Conservation (phyloP, 2,329 filamentous ascomycete genomes). For the Epicoccum nigrum region DNA sequence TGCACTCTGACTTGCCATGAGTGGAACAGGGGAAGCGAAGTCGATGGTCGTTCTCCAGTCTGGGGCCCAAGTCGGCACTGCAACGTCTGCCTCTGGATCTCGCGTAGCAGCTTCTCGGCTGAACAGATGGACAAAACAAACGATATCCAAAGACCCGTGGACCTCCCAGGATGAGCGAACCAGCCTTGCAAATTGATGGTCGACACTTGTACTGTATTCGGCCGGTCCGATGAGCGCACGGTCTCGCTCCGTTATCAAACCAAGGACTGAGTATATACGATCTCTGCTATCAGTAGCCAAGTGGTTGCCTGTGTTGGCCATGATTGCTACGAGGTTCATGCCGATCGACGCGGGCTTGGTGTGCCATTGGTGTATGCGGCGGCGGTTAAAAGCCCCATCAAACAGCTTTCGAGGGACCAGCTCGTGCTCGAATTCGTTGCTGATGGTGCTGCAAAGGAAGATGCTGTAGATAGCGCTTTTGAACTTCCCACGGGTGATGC, state of each 20-base stretch:
- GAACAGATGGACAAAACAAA: slow-evolving; percentile 41
- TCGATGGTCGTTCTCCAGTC: slow-evolving; percentile 37
- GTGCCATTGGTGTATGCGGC: slow-evolving; percentile 38
- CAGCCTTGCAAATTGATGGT: slow-evolving; percentile 34
- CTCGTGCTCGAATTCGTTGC: slow-evolving; percentile 30
- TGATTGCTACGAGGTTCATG: slow-evolving; percentile 33
- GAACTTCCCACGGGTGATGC: slow-evolving; percentile 34
- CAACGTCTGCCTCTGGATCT: slow-evolving; percentile 18
- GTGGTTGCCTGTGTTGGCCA: slow-evolving; percentile 40
- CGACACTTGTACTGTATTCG: slow-evolving; percentile 27
- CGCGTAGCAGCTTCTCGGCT: slow-evolving; percentile 26
- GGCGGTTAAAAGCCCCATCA: slow-evolving; percentile 38
- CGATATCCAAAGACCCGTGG: slow-evolving; percentile 34
- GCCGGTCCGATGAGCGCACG: slow-evolving; percentile 31
- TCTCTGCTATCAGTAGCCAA: slow-evolving; percentile 37
- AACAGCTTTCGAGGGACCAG: slow-evolving; percentile 34
- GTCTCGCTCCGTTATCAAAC: slow-evolving; percentile 32
- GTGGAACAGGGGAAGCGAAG: slow-evolving; percentile 39
- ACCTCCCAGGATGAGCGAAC: slow-evolving; percentile 36
- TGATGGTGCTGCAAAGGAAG: slow-evolving; percentile 31
- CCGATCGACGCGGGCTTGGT: slow-evolving; percentile 20
- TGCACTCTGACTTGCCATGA: slow-evolving; percentile 43
- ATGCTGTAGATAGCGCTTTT: slow-evolving; percentile 41
- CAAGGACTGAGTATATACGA: slow-evolving; percentile 39
- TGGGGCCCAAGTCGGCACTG: slow-evolving; percentile 35